Conservation (phyloP, 805 yeast species). For the Starmera caribaea region DNA sequence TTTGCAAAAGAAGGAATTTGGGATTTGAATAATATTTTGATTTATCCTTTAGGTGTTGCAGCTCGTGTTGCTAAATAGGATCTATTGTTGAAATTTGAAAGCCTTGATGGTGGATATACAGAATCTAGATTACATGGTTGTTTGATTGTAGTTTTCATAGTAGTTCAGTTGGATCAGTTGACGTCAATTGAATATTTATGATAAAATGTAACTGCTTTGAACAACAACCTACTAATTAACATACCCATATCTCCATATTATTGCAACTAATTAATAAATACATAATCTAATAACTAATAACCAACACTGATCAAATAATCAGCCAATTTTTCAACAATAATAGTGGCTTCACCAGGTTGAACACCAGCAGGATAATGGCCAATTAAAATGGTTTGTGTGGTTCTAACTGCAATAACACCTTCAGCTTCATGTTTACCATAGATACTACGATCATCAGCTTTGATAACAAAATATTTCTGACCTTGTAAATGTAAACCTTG, state of each 20-base stretch:
- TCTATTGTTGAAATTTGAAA: too few species aligned
- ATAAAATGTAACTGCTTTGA: too few species aligned
- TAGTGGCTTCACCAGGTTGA: conserved; percentile 91
- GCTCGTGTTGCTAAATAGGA: conserved; percentile 29
- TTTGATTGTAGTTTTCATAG: too few species aligned
- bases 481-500: conserved; percentile 80
- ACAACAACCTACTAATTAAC: too few species aligned
- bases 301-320: conserved; percentile 87
- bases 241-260: background rate
- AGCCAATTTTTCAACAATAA: conserved; percentile 90
- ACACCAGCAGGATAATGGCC: conserved; percentile 93
- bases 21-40: conserved; percentile 57
- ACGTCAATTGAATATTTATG: too few species aligned
- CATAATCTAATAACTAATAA: conserved; percentile 49
- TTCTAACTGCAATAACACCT: conserved; percentile 86
- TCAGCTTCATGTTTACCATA: conserved; percentile 88
- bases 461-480: conserved; percentile 77
- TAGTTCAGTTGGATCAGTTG: too few species aligned
- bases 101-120: too few species aligned
- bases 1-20: conserved; percentile 62
- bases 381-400: conserved; percentile 83
- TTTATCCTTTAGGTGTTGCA: conserved; percentile 45
- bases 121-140: too few species aligned
- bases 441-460: conserved; percentile 87
- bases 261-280: background rate